Conservation (phyloP, 257 asterid genomes). For the Gynochthodes officinalis region DNA sequence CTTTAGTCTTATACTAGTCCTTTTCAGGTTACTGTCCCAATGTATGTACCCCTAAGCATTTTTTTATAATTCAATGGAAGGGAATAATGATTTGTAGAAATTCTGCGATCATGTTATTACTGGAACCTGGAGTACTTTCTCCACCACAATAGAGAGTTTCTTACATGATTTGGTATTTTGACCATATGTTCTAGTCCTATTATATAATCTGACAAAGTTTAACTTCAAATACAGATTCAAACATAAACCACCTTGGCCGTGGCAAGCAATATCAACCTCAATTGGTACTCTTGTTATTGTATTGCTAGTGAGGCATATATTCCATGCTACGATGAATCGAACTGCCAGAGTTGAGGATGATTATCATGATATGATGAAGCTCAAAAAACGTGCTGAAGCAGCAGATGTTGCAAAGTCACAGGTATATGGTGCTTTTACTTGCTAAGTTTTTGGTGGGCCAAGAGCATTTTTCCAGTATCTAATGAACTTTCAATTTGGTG, state of each 20-base stretch:
- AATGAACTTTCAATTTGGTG: constrained; percentile 28
- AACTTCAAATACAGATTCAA: constrained; percentile 57
- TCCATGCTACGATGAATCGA: constrained; percentile 73
- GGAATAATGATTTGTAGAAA: neutral
- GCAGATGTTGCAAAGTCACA: constrained; percentile 95
- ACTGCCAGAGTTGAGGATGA: constrained; percentile 89
- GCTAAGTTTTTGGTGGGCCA: neutral
- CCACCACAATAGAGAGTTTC: neutral
- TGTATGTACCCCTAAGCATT: neutral
- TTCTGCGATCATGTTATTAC: neutral
- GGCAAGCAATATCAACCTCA: constrained; percentile 54
- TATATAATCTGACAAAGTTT: neutral
- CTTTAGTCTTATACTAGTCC: constrained; percentile 11
- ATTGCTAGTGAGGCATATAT: constrained; percentile 60
- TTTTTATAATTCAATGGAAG: neutral
- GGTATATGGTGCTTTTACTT: constrained; percentile 34
- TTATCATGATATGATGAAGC: constrained; percentile 65
- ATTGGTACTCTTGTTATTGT: constrained; percentile 54
- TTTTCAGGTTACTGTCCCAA: neutral
- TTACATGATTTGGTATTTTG: neutral
- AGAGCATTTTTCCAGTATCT: constrained; percentile 8
- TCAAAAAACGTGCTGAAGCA: constrained; percentile 81
- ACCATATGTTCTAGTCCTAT: neutral
- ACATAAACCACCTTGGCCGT: constrained; percentile 91
- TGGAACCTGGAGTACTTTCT: neutral